phyloP scores from a whole-genome alignment of 139 green algal species.

The Zygnema circumcarinatum region DNA sequence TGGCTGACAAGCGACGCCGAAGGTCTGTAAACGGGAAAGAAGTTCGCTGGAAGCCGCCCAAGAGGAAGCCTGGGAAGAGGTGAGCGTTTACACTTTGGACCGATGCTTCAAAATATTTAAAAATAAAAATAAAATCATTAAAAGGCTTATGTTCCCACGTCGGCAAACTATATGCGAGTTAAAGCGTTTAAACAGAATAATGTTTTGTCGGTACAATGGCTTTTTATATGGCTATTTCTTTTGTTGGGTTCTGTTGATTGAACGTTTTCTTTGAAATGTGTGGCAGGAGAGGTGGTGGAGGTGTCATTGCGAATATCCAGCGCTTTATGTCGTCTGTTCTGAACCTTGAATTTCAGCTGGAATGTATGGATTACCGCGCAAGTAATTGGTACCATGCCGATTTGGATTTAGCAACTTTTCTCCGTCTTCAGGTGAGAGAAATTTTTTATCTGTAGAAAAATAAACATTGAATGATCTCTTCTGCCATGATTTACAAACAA shows the following conservation, averaged over 20 bases:
- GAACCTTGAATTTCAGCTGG: slow-evolving; percentile 60
- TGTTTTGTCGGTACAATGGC: no score
- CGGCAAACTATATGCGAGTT: neutral
- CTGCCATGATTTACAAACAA: no score
- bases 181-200: neutral
- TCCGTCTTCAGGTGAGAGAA: slow-evolving; percentile 40
- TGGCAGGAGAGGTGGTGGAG: neutral
- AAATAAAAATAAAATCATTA: no score
- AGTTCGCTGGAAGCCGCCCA: slow-evolving; percentile 36
- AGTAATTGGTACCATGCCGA: slow-evolving; percentile 62
- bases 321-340: slow-evolving; percentile 31
- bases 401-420: slow-evolving; percentile 50
- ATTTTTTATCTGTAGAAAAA: no score
- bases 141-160: no score
- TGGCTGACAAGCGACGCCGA: slow-evolving; percentile 53
- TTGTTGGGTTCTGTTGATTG: no score
- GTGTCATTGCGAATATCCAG: slow-evolving; percentile 48
- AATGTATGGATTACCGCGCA: slow-evolving; percentile 55
- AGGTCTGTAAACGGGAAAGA: slow-evolving; percentile 15
- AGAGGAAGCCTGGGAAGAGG: slow-evolving; percentile 25
- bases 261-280: no score
- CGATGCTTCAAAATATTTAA: no score
- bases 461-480: no score
- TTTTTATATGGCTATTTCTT: no score
- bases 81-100: no score